Evolutionary conservation across 78 protist genomes (phyloP).

Genomic region (Protostelium mycophagum): DNA sequence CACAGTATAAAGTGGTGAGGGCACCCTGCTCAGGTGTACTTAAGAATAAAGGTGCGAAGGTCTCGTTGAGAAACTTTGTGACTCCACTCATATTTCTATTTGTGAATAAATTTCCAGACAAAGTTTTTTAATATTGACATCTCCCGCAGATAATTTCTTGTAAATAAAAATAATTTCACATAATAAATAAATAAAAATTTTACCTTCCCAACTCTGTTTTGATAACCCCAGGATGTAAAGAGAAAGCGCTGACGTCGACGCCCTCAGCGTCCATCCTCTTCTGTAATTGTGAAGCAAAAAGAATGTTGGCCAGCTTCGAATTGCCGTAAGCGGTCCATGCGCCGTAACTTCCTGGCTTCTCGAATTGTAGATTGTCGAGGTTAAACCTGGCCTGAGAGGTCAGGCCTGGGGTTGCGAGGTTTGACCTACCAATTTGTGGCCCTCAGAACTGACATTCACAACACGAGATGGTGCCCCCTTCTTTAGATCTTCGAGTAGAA

Average conservation of each 20-base stretch:
- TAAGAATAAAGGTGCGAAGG: background rate
- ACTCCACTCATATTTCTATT: background rate
- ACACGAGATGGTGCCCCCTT: background rate
- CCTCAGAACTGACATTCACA: background rate
- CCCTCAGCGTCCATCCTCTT: background rate
- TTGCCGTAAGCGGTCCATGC: background rate
- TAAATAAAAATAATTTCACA: too few relatives aligned
- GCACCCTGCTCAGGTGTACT: background rate
- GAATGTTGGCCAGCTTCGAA: background rate
- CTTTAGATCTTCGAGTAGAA: constrained; percentile 8
- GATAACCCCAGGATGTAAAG: background rate
- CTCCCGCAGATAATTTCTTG: too few relatives aligned
- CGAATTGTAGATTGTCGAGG: background rate
- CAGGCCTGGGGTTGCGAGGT: background rate
- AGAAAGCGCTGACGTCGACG: background rate
- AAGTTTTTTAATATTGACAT: too few relatives aligned
- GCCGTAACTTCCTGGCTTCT: background rate
- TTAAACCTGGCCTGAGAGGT: background rate
- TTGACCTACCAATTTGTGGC: background rate
- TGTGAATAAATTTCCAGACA: too few relatives aligned
- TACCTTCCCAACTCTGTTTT: background rate
- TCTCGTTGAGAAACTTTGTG: background rate
- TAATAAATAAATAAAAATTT: too few relatives aligned
- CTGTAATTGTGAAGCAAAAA: background rate
- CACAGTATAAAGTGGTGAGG: background rate